Base-by-base conservation (phyloP, 805 yeast species). In the Vanderwaltozyma tropicalis region DNA sequence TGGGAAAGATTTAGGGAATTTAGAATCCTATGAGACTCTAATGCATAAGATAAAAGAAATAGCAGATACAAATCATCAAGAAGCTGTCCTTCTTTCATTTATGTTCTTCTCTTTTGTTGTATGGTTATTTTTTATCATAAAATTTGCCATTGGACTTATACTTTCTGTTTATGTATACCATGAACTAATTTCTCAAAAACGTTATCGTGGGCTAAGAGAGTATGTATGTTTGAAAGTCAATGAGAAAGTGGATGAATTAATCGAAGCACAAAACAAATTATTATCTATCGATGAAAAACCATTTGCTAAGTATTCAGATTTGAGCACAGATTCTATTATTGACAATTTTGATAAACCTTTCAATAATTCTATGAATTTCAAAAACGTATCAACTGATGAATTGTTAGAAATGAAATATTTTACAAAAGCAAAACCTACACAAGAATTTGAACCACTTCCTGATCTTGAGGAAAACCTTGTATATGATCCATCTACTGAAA, bases 81-180 rank as follows among this genome's bases (percentile, higher is more conserved):
- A 82, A 50, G 84, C 94, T 2, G 61, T 85, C n/a, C 71, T 85
- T 18, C 55, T 86, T 19, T 73, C 85, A 20, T 69, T 81, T 46
- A 84, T 85, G 89, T 66, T 80, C 28, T 68, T 81, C 40, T 81
- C 94, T 1, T 74, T 86, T 48, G 55, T 72, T 13, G 71, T 86
- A 47, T 86, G 92, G 88, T 62, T 76, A 11, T 59, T 81, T 38
- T 81, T 82, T 64, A 69, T 80, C 42, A 50, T 72, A 37, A 67
- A 68, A 52, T 71, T 81, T 40, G 46, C 65, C 18, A 49, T 75
- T 38, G 88, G 85, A 1, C 43, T 78, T 44, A 27, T 75, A 2
- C 64, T 69, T 41, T 67, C 68, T 33, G 46, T 73, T 12, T 80
- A 78, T 3, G 69, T 80, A 2, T 68, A 66, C 45, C 63, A 68